Evolutionary conservation across 2,329 filamentous ascomycete species (phyloP), one percentile per base, ranked within the genome.

Genomic region (Xylaria sp.): DNA sequence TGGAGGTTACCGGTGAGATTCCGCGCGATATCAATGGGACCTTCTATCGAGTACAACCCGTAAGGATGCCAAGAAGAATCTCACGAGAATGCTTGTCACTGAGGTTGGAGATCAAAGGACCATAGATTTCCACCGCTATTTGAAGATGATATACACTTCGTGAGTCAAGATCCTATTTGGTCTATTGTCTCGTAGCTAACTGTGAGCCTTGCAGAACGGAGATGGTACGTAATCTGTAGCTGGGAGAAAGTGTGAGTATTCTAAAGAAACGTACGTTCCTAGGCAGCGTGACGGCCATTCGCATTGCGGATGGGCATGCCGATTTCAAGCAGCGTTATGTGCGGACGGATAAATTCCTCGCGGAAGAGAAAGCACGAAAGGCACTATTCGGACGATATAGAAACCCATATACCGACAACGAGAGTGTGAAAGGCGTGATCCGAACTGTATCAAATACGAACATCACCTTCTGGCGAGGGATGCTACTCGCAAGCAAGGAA

Each of bases 391-490:
- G 86, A 0, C 79, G 82, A 47, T 89, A 89, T 68, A 79, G 86
- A 20, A 89, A 89, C 71, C 84, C 84, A 0, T 87, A 81, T 68
- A 87, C 85, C 7, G 85, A 87, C 72, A 83, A 84, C 57, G 84
- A 86, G 74, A 82, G 81, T 66, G 85, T 87, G 5, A 82, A 82
- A 56, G 84, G 84, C 1, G 82, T 87, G 5, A 85, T 88, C 45
- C 78, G 86, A 25, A 88, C 85, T 0, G 85, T 85, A 0, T 81
- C 83, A 2, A 89, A 89, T 69, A 89, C 87, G 1, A 89, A 89
- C 63, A 78, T 89, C n/a, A 78, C 85, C 1, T 87, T 84, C 71
- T 89, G 85, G 83, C 78, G 85, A 7, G 86, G 86, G 0, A 81
- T 85, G 53, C 71, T 89, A 63, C 77, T 88, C 4, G 86, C 86